Conservation (phyloP, 441 rosid genomes). For the Syzygium malaccense region DNA sequence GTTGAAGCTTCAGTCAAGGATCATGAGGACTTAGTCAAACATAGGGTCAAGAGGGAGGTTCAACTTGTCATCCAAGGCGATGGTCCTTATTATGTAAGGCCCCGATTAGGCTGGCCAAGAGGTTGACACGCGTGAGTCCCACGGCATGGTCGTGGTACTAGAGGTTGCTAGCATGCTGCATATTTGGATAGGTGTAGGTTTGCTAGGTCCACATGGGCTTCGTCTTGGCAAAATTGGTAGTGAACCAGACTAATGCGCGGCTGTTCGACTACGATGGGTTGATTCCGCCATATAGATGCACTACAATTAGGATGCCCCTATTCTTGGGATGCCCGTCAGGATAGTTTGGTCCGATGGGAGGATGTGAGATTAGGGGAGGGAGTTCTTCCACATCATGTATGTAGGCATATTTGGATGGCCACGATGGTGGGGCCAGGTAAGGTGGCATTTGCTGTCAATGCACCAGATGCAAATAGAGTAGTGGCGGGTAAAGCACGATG, state of each 20-base stretch:
- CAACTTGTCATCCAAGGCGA: conserved; percentile 40
- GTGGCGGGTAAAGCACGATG: conserved; percentile 77
- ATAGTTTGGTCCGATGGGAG: conserved; percentile 88
- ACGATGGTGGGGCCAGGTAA: conserved; percentile 95
- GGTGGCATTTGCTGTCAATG: conserved; percentile 40
- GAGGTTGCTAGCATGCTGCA: conserved; percentile 78
- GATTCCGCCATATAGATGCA: conserved; percentile 81
- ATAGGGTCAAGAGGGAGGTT: conserved; percentile 43
- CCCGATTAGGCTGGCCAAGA: conserved; percentile 71
- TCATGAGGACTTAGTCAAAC: conserved; percentile 52
- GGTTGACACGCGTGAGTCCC: conserved; percentile 86
- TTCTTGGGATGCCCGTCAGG: conserved; percentile 43
- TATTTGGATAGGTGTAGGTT: conserved; percentile 46
- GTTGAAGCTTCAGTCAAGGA: conserved; percentile 66
- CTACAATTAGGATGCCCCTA: conserved; percentile 75
- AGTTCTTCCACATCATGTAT: conserved; percentile 67
- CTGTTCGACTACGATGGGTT: conserved; percentile 75
- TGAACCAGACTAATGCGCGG: conserved; percentile 67
- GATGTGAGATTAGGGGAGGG: conserved; percentile 75
- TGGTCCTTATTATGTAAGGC: conserved; percentile 59
- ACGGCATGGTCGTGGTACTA: conserved; percentile 96
- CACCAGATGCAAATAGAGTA: conserved; percentile 69
- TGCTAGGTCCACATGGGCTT: conserved; percentile 70
- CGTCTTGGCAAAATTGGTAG: conserved; percentile 41
- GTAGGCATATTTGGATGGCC: conserved; percentile 54